Percentiles rank a stretch among this genome's conserved stretches.
phyloP scores from a whole-genome alignment of 1,139 yeast genomes.

The Spathaspora sp. region DNA sequence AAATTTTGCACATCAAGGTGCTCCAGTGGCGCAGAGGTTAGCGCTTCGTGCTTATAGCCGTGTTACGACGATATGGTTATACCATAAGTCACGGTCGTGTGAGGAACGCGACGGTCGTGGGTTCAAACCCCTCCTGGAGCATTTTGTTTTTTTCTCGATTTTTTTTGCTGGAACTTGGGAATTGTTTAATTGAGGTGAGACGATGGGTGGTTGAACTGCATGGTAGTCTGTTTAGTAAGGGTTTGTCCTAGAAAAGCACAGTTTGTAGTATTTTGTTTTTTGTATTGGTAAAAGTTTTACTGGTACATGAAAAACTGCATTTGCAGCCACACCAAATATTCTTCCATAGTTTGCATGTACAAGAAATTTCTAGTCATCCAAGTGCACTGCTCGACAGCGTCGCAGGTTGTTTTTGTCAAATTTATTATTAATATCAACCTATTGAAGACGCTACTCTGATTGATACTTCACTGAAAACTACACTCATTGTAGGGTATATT shows the following conservation, averaged over 20 bases:
- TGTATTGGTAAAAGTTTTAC: too few species aligned
- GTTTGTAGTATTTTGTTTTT: too few species aligned
- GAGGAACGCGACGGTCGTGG: slow-evolving; percentile 62
- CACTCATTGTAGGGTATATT: too few species aligned
- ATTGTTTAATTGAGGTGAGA: neutral
- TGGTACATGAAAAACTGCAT: too few species aligned
- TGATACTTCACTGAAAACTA: too few species aligned
- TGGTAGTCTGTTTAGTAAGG: neutral
- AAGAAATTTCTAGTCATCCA: too few species aligned
- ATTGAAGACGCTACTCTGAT: too few species aligned
- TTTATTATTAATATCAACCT: too few species aligned
- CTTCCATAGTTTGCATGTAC: too few species aligned
- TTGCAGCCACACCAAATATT: too few species aligned
- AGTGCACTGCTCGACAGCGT: too few species aligned
- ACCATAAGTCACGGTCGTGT: slow-evolving; percentile 56
- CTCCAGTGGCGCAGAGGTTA: slow-evolving; percentile 58
- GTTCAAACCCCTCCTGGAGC: slow-evolving; percentile 59
- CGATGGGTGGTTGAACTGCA: neutral
- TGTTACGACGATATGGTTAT: slow-evolving; percentile 48
- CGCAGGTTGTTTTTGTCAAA: too few species aligned
- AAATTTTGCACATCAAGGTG: slow-evolving; percentile 13
- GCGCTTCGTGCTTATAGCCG: slow-evolving; percentile 59
- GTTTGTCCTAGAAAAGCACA: neutral
- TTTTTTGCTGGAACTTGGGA: slow-evolving; percentile 7
- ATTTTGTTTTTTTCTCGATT: slow-evolving; percentile 39